Evolutionary conservation across 2,329 filamentous ascomycete genomes (phyloP).

Genomic region (Aureobasidium mangrovei): DNA sequence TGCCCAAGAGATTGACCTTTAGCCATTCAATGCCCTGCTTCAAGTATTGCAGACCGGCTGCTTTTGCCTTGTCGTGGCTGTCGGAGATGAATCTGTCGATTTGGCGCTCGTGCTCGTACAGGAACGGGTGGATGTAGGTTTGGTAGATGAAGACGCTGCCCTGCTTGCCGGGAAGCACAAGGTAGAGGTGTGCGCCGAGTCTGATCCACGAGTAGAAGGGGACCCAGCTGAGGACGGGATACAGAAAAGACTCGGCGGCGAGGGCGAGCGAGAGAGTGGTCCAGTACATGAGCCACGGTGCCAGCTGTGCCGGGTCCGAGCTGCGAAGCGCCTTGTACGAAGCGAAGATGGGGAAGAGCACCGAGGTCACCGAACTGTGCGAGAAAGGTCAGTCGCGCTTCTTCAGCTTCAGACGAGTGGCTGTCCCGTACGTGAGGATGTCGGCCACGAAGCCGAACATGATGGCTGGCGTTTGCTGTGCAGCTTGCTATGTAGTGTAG

Average conservation of each 20-base stretch:
- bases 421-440: slow-evolving; percentile 60
- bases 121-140: slow-evolving; percentile 76
- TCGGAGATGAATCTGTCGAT: slow-evolving; percentile 87
- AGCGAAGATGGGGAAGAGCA: slow-evolving; percentile 90
- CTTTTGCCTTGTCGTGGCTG: slow-evolving; percentile 67
- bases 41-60: slow-evolving; percentile 58
- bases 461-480: slow-evolving; percentile 8
- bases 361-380: slow-evolving; percentile 69
- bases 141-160: slow-evolving; percentile 82
- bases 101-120: slow-evolving; percentile 72
- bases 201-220: slow-evolving; percentile 93
- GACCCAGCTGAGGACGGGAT: slow-evolving; percentile 81
- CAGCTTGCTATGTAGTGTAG: not conserved
- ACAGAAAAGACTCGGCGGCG: slow-evolving; percentile 76
- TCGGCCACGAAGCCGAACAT: slow-evolving; percentile 76
- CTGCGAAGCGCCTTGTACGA: slow-evolving; percentile 97
- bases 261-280: slow-evolving; percentile 77
- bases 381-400: slow-evolving; percentile 14
- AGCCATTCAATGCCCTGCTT: slow-evolving; percentile 45
- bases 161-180: slow-evolving; percentile 95
- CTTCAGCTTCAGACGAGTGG: slow-evolving; percentile 15
- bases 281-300: slow-evolving; percentile 99
- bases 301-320: slow-evolving; percentile 76
- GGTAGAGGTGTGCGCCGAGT: slow-evolving; percentile 78
- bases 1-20: slow-evolving; percentile 68